phyloP scores from a whole-genome alignment of 345 rosid genomes.

The Punica granatum region DNA sequence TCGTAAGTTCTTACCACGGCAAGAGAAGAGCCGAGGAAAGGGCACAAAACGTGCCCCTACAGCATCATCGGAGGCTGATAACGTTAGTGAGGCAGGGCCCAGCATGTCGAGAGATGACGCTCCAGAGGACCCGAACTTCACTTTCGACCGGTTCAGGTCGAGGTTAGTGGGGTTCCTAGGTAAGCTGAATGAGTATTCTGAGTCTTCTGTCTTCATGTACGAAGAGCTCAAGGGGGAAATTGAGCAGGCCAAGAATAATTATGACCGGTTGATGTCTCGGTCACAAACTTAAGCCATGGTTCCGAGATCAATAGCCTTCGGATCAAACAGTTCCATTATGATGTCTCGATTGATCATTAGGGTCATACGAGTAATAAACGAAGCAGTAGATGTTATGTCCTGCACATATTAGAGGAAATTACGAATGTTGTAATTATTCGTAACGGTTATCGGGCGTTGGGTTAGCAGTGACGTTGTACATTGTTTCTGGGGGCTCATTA shows the following conservation, averaged over 20 bases:
- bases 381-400: background rate
- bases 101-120: slow-evolving; percentile 39
- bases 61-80: slow-evolving; percentile 26
- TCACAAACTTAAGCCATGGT: background rate
- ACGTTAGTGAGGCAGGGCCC: slow-evolving; percentile 28
- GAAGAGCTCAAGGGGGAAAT: slow-evolving; percentile 38
- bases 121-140: slow-evolving; percentile 37
- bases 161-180: slow-evolving; percentile 63
- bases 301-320: background rate
- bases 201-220: slow-evolving; percentile 48
- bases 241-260: slow-evolving; percentile 36
- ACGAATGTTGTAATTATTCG: no score
- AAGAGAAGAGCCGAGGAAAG: slow-evolving; percentile 69
- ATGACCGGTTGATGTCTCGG: slow-evolving; percentile 23
- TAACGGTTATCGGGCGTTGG: no score
- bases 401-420: no score
- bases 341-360: no score
- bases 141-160: slow-evolving; percentile 50
- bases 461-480: no score
- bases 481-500: no score
- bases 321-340: background rate
- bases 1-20: slow-evolving; percentile 53
- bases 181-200: slow-evolving; percentile 48
- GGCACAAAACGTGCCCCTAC: slow-evolving; percentile 12
- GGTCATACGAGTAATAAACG: background rate